Base-by-base conservation (phyloP, 1,139 yeast species). In the Saccharomyces hybrid region DNA sequence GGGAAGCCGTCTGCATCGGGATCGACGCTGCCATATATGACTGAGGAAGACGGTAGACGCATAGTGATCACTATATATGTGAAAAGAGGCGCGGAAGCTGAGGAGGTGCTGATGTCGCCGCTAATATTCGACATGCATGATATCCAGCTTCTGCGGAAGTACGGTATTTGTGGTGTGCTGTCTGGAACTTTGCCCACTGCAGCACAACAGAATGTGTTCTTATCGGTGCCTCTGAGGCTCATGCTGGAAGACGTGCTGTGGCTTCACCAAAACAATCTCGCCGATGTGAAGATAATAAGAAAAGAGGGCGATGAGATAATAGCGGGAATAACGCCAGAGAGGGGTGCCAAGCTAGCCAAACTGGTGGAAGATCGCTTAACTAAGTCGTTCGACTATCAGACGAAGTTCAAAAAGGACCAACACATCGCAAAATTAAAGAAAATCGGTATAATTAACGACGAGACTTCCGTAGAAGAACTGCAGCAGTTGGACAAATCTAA, bases 131-230 rank as follows among this genome's bases (percentile, higher is more conserved):
- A 78, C 54, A 63, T 85, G 2, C 78, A 77, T 1, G 80, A 77
- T 53, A 75, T 86, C 52, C 76, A 77, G 60, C 57, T 57, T 14
- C 73, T 90, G 31, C 74, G 98, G 26, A 75, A 72, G 23, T 71
- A 76, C 47, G 78, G 79, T 47, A 78, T 93, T 0, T 76, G 84
- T 46, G 99, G 99, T 0, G 81, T 86, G 1, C 74, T 93, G 20
- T 74, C 81, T 1, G 99, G 99, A 0, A 86, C 96, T 0, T 72
- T 93, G 42, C 88, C 97, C 0, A 78, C 82, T 50, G 90, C 91
- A 23, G 95, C 98, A 2, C 99, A 93, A 69, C 99, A 93, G 64
- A 91, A 89, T 65, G 76, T 85, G 46, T 86, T 91, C 65, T 75
- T 88, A 52, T 95, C 97, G 0, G 73, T 91, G 3, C 99, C 99